Conservation (phyloP, 306 rosid species). For the Prunus persica region Prunus_persica_NCBIv2 NC_034013.1:12803001-12803500, state of each 20-base stretch:
- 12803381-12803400: slow-evolving; percentile 86
- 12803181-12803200: not conserved
- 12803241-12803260: not conserved
- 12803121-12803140: not conserved
- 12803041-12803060: not conserved
- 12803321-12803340: not conserved
- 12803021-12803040: not conserved
- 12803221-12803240: not conserved
- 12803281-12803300: not conserved
- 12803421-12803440: slow-evolving; percentile 81
- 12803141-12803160: not conserved
- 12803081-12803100: not conserved
- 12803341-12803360: slow-evolving; percentile 4
- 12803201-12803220: not conserved
- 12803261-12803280: not conserved
- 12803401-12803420: slow-evolving; percentile 75
- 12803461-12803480: slow-evolving; percentile 83
- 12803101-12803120: not conserved
- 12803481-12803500: slow-evolving; percentile 95
- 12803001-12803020: not conserved
- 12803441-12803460: slow-evolving; percentile 88
- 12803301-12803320: not conserved
- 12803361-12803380: slow-evolving; percentile 74
- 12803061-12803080: not conserved
- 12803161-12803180: not conserved